A percentile compares a stretch with the other conserved stretches of the same genome.
Conservation (phyloP, 306 rosid species). For the Sicyos baderoa region DNA sequence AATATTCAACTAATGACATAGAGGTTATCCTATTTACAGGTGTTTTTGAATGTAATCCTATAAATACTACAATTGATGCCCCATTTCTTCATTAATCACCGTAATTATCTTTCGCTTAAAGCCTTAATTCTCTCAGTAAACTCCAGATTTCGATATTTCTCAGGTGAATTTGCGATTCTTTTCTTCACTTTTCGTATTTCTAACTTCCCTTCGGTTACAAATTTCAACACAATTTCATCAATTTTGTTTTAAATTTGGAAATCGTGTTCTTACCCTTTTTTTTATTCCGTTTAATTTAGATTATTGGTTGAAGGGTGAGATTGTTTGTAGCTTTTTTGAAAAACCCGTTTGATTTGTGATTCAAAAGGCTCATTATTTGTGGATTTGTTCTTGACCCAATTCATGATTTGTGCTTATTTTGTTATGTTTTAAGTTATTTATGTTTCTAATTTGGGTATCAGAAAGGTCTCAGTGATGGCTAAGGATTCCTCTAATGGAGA, state of each 20-base stretch:
- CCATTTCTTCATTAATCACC: background rate
- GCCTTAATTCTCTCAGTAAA: background rate
- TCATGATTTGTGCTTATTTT: background rate
- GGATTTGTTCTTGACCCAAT: conserved; percentile 7
- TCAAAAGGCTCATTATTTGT: background rate
- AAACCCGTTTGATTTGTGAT: background rate
- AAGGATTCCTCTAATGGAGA: conserved; percentile 43
- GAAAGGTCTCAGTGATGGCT: conserved; percentile 34
- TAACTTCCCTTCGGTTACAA: background rate
- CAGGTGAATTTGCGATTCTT: conserved; percentile 14
- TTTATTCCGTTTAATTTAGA: background rate
- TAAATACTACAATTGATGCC: background rate
- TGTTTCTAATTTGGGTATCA: conserved; percentile 18
- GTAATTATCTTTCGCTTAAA: background rate
- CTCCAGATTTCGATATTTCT: conserved; percentile 3
- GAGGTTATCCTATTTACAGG: no score
- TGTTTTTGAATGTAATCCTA: no score
- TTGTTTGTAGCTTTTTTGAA: background rate
- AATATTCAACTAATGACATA: no score
- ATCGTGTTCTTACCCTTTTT: background rate
- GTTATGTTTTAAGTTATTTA: background rate
- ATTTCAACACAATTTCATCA: background rate
- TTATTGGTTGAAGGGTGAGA: conserved; percentile 3
- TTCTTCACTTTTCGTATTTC: conserved; percentile 4
- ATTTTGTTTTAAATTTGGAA: background rate